Evolutionary conservation across 495 filamentous ascomycete genomes (phyloP).

Genomic region (Hypoxylon crocopeplum): DNA sequence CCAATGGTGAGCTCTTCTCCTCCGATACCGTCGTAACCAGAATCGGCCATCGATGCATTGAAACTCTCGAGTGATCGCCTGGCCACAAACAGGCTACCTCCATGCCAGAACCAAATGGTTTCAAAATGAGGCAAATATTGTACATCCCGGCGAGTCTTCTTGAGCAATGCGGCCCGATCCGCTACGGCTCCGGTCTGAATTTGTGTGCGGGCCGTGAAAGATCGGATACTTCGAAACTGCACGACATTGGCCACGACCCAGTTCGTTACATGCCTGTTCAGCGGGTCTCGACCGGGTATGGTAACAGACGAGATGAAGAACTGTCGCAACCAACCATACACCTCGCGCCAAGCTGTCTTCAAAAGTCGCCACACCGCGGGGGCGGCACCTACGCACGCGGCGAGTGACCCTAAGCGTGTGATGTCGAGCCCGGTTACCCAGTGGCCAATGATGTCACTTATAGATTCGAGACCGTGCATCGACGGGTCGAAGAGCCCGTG

Average conservation of each 20-base stretch:
- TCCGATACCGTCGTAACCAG: slow-evolving; percentile 41
- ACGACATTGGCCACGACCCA: slow-evolving; percentile 53
- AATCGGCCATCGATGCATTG: slow-evolving; percentile 47
- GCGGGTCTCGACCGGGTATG: slow-evolving; percentile 48
- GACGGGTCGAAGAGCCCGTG: slow-evolving; percentile 35
- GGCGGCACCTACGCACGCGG: slow-evolving; percentile 37
- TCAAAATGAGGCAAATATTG: slow-evolving; percentile 56
- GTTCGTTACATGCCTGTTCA: slow-evolving; percentile 53
- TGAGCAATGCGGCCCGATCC: slow-evolving; percentile 48
- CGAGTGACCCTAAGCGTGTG: slow-evolving; percentile 41
- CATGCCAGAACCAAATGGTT: slow-evolving; percentile 50
- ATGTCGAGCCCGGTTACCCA: slow-evolving; percentile 41
- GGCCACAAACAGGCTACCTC: slow-evolving; percentile 51
- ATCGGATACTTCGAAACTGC: slow-evolving; percentile 41
- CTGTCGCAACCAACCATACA: slow-evolving; percentile 50
- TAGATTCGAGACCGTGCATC: slow-evolving; percentile 34
- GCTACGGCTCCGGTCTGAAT: slow-evolving; percentile 35
- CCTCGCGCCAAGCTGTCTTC: slow-evolving; percentile 36
- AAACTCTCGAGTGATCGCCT: slow-evolving; percentile 50
- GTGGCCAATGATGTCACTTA: slow-evolving; percentile 38
- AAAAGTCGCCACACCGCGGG: slow-evolving; percentile 41
- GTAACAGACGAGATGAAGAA: slow-evolving; percentile 52
- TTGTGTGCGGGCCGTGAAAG: slow-evolving; percentile 51
- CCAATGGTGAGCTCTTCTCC: slow-evolving; percentile 54
- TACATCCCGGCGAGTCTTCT: slow-evolving; percentile 51